Base-by-base conservation (phyloP, 2,329 filamentous ascomycete genomes). In the Colletotrichum liaoningense region DNA sequence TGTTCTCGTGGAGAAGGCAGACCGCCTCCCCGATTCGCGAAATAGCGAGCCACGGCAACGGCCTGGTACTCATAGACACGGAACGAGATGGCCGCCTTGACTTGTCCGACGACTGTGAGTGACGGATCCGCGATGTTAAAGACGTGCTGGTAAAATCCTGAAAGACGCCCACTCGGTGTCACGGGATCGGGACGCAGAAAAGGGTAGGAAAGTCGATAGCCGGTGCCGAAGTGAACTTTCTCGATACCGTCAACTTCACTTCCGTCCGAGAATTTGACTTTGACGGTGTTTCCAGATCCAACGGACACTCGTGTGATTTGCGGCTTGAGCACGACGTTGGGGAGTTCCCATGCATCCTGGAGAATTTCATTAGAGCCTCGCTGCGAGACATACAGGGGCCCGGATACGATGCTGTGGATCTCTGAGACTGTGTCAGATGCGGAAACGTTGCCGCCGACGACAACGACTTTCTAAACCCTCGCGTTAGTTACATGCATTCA, bases 221-320 rank as follows among this genome's bases (percentile, higher is more conserved):
- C 90, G 0, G 90, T 92, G 6, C 87, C 89, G 71, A 91, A 90
- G 57, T 92, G 86, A 33, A 92, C 83, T 67, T 88, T 79, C 74
- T 92, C 89, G 16, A 91, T 85, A 8, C 86, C 82, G 1, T 84
- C 78, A 0, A 88, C 79, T 0, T 77, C 81, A 0, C 84, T 84
- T 0, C 88, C 88, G 67, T 91, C 88, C 56, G 84, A 83, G 64
- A 91, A 90, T 2, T 76, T 75, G 59, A 75, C 67, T 11, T 79
- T 77, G 3, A 83, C 70, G 0, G 88, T 76, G 6, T 84, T 83
- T 4, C 77, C 72, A 4, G 80, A 78, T 0, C 86, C 73, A 0
- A 82, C 78, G 19, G 80, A 80, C 1, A 88, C 77, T 4, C 81
- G 78, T 3, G 80, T 80, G 52, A 89, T 86, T 3, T 85, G 83